Evolutionary conservation across 805 yeast species (phyloP).

Genomic region (Saccharomycopsis schoenii): DNA sequence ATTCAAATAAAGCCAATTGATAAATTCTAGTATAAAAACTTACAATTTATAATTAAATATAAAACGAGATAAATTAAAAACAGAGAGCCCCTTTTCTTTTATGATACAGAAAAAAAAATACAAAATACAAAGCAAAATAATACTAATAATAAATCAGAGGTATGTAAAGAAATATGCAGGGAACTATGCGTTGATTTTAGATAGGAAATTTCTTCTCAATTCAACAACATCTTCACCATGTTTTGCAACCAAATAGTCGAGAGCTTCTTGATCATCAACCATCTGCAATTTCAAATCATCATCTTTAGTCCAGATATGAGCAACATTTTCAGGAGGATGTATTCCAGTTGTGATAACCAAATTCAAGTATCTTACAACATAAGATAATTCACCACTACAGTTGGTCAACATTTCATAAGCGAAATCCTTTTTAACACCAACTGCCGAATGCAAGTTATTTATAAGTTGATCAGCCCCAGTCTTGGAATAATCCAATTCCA

Average conservation of each 20-base stretch:
- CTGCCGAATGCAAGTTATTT: conserved; percentile 31
- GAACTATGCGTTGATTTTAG: not conserved
- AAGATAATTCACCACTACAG: conserved; percentile 34
- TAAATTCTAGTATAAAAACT: not conserved
- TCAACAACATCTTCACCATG: conserved; percentile 35
- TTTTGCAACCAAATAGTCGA: conserved; percentile 27
- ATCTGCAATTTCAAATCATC: conserved; percentile 31
- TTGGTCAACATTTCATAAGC: conserved; percentile 34
- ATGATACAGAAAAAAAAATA: not conserved
- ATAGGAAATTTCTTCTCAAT: conserved; percentile 29
- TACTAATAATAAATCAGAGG: not conserved
- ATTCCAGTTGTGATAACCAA: conserved; percentile 31
- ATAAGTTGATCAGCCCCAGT: conserved; percentile 36
- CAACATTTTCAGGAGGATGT: conserved; percentile 33
- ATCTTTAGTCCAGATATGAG: conserved; percentile 38
- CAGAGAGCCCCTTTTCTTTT: not conserved
- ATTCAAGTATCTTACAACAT: conserved; percentile 34
- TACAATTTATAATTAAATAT: not conserved
- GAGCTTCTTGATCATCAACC: conserved; percentile 26
- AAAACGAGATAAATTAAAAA: not conserved
- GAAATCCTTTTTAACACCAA: conserved; percentile 33
- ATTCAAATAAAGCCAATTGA: too few relatives aligned
- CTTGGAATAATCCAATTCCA: conserved; percentile 31
- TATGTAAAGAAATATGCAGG: not conserved
- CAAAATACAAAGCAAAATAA: not conserved